Evolutionary conservation across 495 filamentous ascomycete species (phyloP), one percentile per base, ranked within the genome.

Genomic region (Penicillium steckii): DNA sequence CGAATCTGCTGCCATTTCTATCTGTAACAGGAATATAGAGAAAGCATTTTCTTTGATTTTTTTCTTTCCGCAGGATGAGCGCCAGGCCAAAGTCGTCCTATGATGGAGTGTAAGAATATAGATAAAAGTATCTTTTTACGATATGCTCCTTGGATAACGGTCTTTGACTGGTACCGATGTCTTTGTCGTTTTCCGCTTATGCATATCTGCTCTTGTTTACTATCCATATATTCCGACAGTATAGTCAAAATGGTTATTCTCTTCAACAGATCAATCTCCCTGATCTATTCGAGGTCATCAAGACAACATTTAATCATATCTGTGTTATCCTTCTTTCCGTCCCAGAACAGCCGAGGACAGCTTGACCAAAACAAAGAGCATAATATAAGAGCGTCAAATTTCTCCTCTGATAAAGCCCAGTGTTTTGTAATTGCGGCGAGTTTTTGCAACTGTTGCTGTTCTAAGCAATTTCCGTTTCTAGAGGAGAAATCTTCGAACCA

Each of bases 171-270:
- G 21, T 18, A 23, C 38, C 38, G 18, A 44, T 23, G 17, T 44
- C 41, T 44, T 44, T 44, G 9, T 42, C 38, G 18, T 42, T 44
- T 44, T 15, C 41, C 21, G 21, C 25, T 44, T 25, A 25, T 44
- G 17, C 13, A 12, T 25, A 25, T 10, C 41, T 44, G 6, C 41
- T 44, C 41, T 25, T 44, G 22, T 23, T 44, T 6, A 22, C 10
- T 33, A 13, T 6, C 30, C 10, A 42, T 42, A 42, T 42, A 42
- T 42, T 42, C 8, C 23, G 17, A 42, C 21, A 42, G 21, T 12
- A 42, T 42, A 42, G 23, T 42, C 23, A 42, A 21, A 21, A 42
- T 10, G 21, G 23, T 18, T 23, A 21, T 42, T 42, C 38, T 42
- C 23, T 18, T 42, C 21, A 42, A 42, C 21, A 42, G 38, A 17